Evolutionary conservation across 1,139 yeast genomes (phyloP).

Genomic region (Pichia sp.): DNA sequence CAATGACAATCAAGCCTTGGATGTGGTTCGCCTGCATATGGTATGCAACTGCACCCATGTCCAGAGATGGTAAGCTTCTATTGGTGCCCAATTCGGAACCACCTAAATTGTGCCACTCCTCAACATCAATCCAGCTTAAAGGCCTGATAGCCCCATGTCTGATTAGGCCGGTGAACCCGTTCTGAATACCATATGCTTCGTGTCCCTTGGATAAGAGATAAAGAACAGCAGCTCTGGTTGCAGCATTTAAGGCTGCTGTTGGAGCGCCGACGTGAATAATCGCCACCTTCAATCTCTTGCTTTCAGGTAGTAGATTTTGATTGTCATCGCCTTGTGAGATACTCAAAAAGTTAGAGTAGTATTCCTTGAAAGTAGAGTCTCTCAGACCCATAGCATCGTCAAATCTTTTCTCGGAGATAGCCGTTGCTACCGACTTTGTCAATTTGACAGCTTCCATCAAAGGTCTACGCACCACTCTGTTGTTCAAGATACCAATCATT

Average conservation of each 20-base stretch:
- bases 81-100: constrained; percentile 97
- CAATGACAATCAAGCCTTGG: constrained; percentile 84
- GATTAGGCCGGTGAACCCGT: constrained; percentile 89
- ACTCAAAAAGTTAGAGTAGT: constrained; percentile 64
- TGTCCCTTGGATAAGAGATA: constrained; percentile 92
- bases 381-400: constrained; percentile 81
- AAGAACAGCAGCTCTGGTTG: constrained; percentile 85
- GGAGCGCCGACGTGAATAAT: constrained; percentile 94
- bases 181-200: constrained; percentile 77
- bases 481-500: constrained; percentile 85
- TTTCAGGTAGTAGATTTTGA: constrained; percentile 43
- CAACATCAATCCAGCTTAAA: constrained; percentile 80
- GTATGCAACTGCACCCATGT: constrained; percentile 84
- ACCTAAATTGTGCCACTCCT: constrained; percentile 86
- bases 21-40: constrained; percentile 80
- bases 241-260: constrained; percentile 93
- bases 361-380: constrained; percentile 83
- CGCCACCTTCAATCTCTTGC: constrained; percentile 61
- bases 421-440: constrained; percentile 83
- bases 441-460: constrained; percentile 83
- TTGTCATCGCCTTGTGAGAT: constrained; percentile 66
- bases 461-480: constrained; percentile 78
- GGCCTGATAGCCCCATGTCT: constrained; percentile 73
- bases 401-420: constrained; percentile 75
- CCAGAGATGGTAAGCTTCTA: constrained; percentile 75